These are phyloP conservation scores for Xylaria cubensis DNA, from an alignment of 495 filamentous ascomycete species.

Conservation along the genomic window DNA sequence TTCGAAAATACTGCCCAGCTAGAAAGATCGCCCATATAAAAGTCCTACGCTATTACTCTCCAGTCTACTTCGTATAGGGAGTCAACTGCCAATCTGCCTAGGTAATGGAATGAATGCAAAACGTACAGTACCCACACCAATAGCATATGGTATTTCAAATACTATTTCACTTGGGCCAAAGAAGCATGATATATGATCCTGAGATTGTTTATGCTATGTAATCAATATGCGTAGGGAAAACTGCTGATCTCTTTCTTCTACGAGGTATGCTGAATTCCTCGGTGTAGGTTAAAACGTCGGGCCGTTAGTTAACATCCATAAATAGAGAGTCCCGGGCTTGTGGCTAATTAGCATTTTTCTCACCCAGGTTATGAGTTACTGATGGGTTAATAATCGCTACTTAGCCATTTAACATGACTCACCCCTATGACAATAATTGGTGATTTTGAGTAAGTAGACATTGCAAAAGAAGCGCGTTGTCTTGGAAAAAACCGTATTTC, in stretches of 20 bases:
- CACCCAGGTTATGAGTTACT: too few species aligned
- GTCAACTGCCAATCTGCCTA: not conserved
- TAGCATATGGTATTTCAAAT: constrained; percentile 8
- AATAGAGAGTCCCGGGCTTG: constrained; percentile 5
- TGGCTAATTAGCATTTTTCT: not conserved
- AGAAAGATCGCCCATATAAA: not conserved
- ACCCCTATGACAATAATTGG: not conserved
- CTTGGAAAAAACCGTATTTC: not conserved
- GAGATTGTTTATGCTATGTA: not conserved
- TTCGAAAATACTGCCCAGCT: not conserved
- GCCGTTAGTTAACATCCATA: not conserved
- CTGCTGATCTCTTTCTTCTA: not conserved
- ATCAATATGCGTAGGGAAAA: not conserved
- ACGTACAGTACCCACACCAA: not conserved
- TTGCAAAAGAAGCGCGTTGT: not conserved
- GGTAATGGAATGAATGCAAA: not conserved
- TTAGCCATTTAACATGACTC: not conserved
- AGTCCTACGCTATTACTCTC: not conserved
- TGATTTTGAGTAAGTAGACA: not conserved
- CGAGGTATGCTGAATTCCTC: not conserved
- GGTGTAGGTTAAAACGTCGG: not conserved
- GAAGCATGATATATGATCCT: not conserved
- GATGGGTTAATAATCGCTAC: not conserved
- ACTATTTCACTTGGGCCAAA: not conserved
- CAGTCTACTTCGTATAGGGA: not conserved